Evolutionary conservation across 2,329 filamentous ascomycete genomes (phyloP), one percentile per base, ranked within the genome.

Genomic region (Bipolaris zeicola): DNA sequence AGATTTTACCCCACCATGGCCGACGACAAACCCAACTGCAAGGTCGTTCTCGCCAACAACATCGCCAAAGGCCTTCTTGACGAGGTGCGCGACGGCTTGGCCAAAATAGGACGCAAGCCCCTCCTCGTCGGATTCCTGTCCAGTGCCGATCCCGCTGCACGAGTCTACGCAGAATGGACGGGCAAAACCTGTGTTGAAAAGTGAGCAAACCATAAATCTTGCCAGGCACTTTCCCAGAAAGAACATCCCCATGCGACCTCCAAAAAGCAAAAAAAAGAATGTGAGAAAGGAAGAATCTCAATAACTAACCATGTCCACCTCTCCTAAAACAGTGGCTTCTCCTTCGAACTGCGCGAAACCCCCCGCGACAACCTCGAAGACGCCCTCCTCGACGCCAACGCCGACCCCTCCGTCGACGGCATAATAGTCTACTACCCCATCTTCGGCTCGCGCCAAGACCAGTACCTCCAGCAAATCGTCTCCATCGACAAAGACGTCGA

Each of bases 381-480:
- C 68, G 87, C 89, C 64, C 89, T 99, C 71, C 85, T 94, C 65
- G 83, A 85, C 64, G 94, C 94, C 72, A 99, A 99, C 77, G 80
- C 85, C 31, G 91, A 98, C 76, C 74, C 83, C 54, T 72, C 79
- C 14, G 86, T 97, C 61, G 91, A 96, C 77, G 94, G 85, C 59
- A 96, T 97, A 73, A 96, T 99, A 65, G 91, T 99, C 74, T 99
- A 99, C 84, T 99, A 98, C 77, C 95, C 95, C 53, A 96, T 99
- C 78, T 98, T 97, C 78, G 90, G 92, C 80, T 89, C 88, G 50
- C 85, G 87, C 26, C 92, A 96, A 77, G 95, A 99, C 78, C 90
- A 91, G 76, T 98, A 98, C 77, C 87, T 99, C 64, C 94, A 98
- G 79, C 93, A 97, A 80, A 91, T 96, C 3, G 92, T 97, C 54